Percentiles rank a stretch among this genome's conserved stretches.
phyloP scores from a whole-genome alignment of 352 stramenopile species.

The Phytophthora fragariaefolia region DNA sequence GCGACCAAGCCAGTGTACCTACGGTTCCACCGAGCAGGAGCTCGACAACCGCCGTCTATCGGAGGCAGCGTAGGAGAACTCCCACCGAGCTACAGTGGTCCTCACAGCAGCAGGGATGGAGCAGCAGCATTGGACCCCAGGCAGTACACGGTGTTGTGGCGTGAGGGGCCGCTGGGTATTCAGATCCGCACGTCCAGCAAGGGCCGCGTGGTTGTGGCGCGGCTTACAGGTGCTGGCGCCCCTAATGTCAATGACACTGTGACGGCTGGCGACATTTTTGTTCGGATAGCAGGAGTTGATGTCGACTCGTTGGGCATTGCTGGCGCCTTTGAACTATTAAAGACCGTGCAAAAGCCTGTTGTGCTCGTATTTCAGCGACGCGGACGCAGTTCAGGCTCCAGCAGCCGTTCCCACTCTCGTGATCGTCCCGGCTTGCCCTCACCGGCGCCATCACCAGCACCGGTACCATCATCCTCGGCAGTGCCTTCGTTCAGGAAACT shows the following conservation, averaged over 20 bases:
- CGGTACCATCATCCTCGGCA: conserved; percentile 32
- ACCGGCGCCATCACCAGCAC: conserved; percentile 17
- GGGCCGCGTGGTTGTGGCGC: conserved; percentile 72
- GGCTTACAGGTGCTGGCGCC: conserved; percentile 70
- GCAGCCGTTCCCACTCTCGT: conserved; percentile 21
- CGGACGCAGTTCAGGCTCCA: conserved; percentile 28
- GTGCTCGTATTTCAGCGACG: conserved; percentile 76
- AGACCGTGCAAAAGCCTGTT: conserved; percentile 81
- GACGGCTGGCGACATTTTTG: conserved; percentile 73
- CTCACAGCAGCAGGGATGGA: conserved; percentile 2
- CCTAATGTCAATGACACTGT: conserved; percentile 62
- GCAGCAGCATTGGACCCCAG: conserved; percentile 36
- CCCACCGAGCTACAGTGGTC: conserved; percentile 21
- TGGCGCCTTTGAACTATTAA: conserved; percentile 79
- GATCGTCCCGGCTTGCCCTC: conserved; percentile 21
- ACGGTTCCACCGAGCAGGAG: conserved; percentile 57
- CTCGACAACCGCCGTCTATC: conserved; percentile 32
- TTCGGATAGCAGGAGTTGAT: conserved; percentile 75
- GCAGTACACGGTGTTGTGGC: conserved; percentile 83
- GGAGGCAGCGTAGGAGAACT: conserved; percentile 29
- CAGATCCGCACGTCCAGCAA: conserved; percentile 79
- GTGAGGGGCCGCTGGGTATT: conserved; percentile 77
- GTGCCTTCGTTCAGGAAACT: conserved; percentile 72
- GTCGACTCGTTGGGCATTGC: conserved; percentile 74
- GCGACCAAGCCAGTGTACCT: conserved; percentile 81